Base-by-base conservation (phyloP, 2,329 filamentous ascomycete genomes). In the Pseudogymnoascus destructans region DNA sequence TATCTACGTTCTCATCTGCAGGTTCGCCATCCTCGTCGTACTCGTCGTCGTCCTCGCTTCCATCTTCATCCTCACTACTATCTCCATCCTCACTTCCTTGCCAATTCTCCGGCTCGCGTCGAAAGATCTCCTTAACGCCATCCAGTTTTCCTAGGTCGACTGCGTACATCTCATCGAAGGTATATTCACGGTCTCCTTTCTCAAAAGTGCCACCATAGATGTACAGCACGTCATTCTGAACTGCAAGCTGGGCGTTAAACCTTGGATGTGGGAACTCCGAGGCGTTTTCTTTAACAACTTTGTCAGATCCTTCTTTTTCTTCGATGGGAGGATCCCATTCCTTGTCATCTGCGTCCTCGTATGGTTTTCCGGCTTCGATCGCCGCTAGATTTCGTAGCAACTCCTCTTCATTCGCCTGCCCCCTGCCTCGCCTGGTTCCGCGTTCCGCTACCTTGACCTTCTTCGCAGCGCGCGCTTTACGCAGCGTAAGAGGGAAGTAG, bases 161-260 rank as follows among this genome's bases (percentile, higher is more conserved):
- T 1, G 89, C 85, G 72, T 95, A 95, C 71, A 98, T 77, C 66
- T 98, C 93, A 65, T 96, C 91, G 71, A 97, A 95, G 0, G 91
- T 97, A 67, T 87, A 95, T 71, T 98, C 93, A 19, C 89, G 81
- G 66, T 98, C 93, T 15, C 89, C 92, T 69, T 95, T 93, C 69
- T 98, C 93, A 66, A 87, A 96, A 0, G 92, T 98, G 15, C 93
- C 93, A 27, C 93, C 91, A 67, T 95, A 97, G 58, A 97, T 89
- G 72, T 92, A 98, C 0, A 97, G 77, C 7, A 88, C 83, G 69
- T 98, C 93, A 63, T 91, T 89, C 71, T 97, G 91, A 0, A 97
- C 89, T 0, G 92, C 83, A 36, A 97, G 74, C 64, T 93, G 87
- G 1, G 90, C 85, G 65, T 97, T 97, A 74, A 98, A 98, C 57